These are phyloP conservation scores for Cardiosporidium cionae DNA, from an alignment of 169 alveolate genomes.

Conservation along the genomic window DNA sequence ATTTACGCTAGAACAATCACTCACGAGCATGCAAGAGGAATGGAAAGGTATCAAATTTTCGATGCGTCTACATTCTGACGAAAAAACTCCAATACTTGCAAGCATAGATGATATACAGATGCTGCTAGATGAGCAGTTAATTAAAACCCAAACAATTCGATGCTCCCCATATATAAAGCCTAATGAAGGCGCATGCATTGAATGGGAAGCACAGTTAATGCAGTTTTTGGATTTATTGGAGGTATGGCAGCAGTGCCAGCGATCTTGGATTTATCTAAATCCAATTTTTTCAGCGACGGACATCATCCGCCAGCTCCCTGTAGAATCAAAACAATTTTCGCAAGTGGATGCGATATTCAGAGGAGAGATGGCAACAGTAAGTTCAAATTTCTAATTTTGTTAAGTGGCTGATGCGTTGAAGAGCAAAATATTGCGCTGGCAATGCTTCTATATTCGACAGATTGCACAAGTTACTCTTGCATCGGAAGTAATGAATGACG, in stretches of 20 bases:
- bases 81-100: slow-evolving; percentile 53
- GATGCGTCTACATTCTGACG: slow-evolving; percentile 53
- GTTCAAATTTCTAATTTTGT: neutral
- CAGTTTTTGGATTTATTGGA: slow-evolving; percentile 43
- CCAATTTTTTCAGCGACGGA: slow-evolving; percentile 70
- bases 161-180: slow-evolving; percentile 67
- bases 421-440: no score
- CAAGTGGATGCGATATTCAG: slow-evolving; percentile 38
- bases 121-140: slow-evolving; percentile 69
- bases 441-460: slow-evolving; percentile 18
- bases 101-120: slow-evolving; percentile 66
- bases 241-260: slow-evolving; percentile 45
- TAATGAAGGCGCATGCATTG: slow-evolving; percentile 61
- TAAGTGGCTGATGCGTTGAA: no score
- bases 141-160: slow-evolving; percentile 65
- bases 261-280: slow-evolving; percentile 55
- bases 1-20: slow-evolving; percentile 26
- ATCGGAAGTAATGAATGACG: slow-evolving; percentile 60
- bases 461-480: slow-evolving; percentile 31
- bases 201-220: slow-evolving; percentile 71
- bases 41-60: slow-evolving; percentile 67
- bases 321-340: slow-evolving; percentile 46
- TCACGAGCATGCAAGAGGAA: slow-evolving; percentile 53
- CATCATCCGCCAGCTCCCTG: slow-evolving; percentile 56
- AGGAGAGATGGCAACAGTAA: slow-evolving; percentile 3